A percentile compares a stretch with the other conserved stretches of the same genome.
phyloP scores from a whole-genome alignment of 1,284 basidiomycete species.

The Crepidotus sp. region DNA sequence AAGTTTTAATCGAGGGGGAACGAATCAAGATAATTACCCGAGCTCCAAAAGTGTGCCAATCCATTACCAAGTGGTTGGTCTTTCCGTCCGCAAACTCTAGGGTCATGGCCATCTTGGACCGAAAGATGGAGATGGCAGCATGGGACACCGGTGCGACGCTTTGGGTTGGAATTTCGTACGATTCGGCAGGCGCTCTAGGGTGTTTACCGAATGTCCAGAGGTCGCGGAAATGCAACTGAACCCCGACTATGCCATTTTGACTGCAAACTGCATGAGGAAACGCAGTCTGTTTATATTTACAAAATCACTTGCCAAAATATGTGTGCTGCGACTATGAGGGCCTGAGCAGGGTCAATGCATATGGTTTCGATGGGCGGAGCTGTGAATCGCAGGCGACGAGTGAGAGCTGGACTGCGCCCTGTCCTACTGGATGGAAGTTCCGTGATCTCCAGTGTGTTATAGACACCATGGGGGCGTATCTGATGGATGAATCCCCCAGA shows the following conservation, averaged over 20 bases:
- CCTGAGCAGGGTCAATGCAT: conserved; percentile 41
- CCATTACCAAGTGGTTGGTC: conserved; percentile 35
- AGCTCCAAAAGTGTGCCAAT: conserved; percentile 38
- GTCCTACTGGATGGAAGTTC: conserved; percentile 48
- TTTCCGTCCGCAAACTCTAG: conserved; percentile 32
- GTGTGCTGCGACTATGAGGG: conserved; percentile 37
- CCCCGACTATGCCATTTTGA: conserved; percentile 30
- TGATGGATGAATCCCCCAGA: conserved; percentile 46
- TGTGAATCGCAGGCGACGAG: conserved; percentile 42
- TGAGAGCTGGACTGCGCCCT: conserved; percentile 33
- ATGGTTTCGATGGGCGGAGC: conserved; percentile 39
- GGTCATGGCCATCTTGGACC: conserved; percentile 33
- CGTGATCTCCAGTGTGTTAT: conserved; percentile 37
- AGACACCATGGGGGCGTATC: conserved; percentile 34
- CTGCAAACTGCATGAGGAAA: conserved; percentile 14
- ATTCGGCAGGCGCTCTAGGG: conserved; percentile 27
- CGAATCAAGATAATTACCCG: conserved; percentile 24
- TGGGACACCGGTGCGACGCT: conserved; percentile 26
- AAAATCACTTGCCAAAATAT: conserved; percentile 31
- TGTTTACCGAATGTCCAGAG: conserved; percentile 39
- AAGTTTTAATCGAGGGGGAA: background rate
- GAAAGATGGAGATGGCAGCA: conserved; percentile 30
- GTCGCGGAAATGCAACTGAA: conserved; percentile 38
- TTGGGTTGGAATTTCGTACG: conserved; percentile 32
- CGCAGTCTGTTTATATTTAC: conserved; percentile 14